Evolutionary conservation across 139 green algal genomes (phyloP).

Genomic region (Picochlorum sp.): DNA sequence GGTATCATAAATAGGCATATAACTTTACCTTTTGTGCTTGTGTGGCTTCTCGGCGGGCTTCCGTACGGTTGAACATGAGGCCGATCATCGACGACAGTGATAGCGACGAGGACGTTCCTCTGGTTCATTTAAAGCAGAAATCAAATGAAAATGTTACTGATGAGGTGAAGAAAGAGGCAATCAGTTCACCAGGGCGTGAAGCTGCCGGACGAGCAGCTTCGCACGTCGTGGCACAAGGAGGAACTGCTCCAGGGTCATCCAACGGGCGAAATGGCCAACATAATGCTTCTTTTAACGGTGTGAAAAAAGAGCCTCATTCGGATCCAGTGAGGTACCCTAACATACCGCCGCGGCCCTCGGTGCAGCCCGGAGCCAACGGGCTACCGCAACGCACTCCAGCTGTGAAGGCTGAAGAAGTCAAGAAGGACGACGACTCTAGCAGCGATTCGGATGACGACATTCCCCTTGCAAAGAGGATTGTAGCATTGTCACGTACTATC

Average conservation of each 20-base stretch:
- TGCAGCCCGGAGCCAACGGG: neutral
- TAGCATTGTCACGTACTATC: neutral
- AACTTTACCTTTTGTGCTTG: too few relatives aligned
- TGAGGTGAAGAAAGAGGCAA: neutral
- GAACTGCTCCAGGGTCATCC: neutral
- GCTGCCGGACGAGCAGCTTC: neutral
- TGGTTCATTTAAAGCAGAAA: constrained; percentile 9
- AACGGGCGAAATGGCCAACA: neutral
- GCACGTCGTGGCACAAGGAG: neutral
- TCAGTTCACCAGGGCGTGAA: neutral
- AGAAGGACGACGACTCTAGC: neutral
- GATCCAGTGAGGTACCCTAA: neutral
- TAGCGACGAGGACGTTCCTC: constrained; percentile 30
- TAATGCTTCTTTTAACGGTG: neutral
- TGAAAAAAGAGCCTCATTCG: neutral
- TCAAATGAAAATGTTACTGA: neutral
- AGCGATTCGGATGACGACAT: constrained; percentile 33
- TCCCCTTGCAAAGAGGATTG: constrained; percentile 10
- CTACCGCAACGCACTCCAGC: constrained; percentile 13
- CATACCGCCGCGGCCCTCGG: neutral
- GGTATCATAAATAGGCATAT: too few relatives aligned
- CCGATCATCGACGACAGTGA: constrained; percentile 3
- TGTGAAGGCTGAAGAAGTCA: neutral
- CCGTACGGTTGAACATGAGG: too few relatives aligned
- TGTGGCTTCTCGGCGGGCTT: too few relatives aligned